Conservation (phyloP, 352 stramenopile genomes). For the Pythium sp. region DNA sequence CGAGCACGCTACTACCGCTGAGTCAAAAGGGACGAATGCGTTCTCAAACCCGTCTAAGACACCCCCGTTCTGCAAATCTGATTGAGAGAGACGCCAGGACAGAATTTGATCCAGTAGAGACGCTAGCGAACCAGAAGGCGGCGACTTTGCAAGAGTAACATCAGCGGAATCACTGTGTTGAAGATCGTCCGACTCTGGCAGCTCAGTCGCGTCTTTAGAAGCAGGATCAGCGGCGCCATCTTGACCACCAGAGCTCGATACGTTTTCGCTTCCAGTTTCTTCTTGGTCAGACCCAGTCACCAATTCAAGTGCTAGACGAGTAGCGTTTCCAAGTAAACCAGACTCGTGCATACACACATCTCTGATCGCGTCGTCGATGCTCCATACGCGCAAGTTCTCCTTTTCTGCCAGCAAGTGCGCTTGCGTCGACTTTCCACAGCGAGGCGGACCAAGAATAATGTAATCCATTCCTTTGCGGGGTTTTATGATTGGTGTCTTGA, state of each 20-base stretch:
- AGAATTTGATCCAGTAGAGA: slow-evolving; percentile 58
- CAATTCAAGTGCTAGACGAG: slow-evolving; percentile 36
- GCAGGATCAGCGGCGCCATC: background rate
- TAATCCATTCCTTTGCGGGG: slow-evolving; percentile 63
- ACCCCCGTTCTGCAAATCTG: slow-evolving; percentile 59
- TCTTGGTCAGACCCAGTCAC: slow-evolving; percentile 13
- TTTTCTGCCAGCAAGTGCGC: slow-evolving; percentile 71
- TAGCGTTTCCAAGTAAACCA: slow-evolving; percentile 37
- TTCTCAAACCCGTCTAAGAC: slow-evolving; percentile 81
- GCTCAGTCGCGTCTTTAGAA: slow-evolving; percentile 18
- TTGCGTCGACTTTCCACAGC: slow-evolving; percentile 79
- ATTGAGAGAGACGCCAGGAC: slow-evolving; percentile 51
- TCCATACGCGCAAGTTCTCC: slow-evolving; percentile 64
- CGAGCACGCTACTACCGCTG: slow-evolving; percentile 35
- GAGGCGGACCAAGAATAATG: slow-evolving; percentile 74
- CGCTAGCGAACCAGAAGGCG: slow-evolving; percentile 20
- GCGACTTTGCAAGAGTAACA: background rate
- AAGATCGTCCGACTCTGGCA: slow-evolving; percentile 18
- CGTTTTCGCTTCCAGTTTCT: slow-evolving; percentile 7
- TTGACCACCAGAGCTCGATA: background rate
- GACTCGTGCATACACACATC: slow-evolving; percentile 26
- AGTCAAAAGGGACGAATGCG: slow-evolving; percentile 38
- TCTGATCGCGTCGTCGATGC: slow-evolving; percentile 69
- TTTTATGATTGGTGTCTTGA: background rate
- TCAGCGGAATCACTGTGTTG: background rate